Conservation (phyloP, 352 stramenopile genomes). For the Globisporangium megalacanthum region DNA sequence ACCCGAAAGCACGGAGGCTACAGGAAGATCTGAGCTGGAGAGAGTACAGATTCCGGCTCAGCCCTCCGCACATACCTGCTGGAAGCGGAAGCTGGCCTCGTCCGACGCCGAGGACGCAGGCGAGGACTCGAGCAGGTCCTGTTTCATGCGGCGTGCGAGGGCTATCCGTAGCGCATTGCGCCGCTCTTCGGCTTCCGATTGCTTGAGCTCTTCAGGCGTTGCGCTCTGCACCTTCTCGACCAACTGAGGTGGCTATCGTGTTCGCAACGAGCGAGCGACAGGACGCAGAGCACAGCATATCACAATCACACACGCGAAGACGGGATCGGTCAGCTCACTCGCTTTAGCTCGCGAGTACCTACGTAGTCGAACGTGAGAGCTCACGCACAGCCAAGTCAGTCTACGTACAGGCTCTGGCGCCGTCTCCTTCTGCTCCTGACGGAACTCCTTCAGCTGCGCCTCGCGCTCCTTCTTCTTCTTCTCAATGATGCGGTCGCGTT, state of each 20-base stretch:
- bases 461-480: constrained; percentile 81
- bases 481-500: constrained; percentile 72
- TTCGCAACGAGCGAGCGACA: too few relatives aligned
- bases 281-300: neutral
- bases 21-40: too few relatives aligned
- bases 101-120: constrained; percentile 15
- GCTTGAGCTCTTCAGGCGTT: constrained; percentile 53
- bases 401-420: constrained; percentile 40
- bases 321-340: neutral
- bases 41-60: neutral
- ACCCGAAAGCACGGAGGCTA: too few relatives aligned
- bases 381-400: neutral
- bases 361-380: neutral
- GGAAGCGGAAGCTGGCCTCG: constrained; percentile 38
- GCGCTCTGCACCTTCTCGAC: constrained; percentile 61
- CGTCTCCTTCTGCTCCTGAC: constrained; percentile 62
- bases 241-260: constrained; percentile 39
- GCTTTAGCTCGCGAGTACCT: too few relatives aligned
- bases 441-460: constrained; percentile 64
- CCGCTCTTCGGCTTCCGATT: constrained; percentile 58
- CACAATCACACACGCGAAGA: neutral
- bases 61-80: constrained; percentile 31
- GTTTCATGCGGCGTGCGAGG: constrained; percentile 74
- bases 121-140: constrained; percentile 53
- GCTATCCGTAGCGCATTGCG: constrained; percentile 65